Evolutionary conservation across 495 filamentous ascomycete genomes (phyloP), one percentile per base, ranked within the genome.

Genomic region (Clohesyomyces aquaticus): DNA sequence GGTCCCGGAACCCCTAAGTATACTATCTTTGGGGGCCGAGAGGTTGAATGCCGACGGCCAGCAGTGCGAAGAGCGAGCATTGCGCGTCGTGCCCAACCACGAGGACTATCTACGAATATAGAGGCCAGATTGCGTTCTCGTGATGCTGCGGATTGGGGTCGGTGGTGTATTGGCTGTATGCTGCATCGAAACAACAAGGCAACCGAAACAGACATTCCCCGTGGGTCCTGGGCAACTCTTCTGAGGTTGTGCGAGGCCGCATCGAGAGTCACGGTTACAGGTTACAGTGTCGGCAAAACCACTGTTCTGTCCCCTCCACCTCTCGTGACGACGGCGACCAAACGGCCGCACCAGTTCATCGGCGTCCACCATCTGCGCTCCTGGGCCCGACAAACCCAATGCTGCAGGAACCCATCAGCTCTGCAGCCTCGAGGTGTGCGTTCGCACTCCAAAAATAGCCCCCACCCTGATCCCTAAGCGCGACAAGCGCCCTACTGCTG

Each of bases 331-430:
- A 14, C 35, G 16, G 27, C 45, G 12, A 9, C 47, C n/a, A 4
- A 26, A 52, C 48, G 48, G 12, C 26, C 3, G 18, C 18, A 9
- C 54, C 54, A 21, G 25, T 35, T 56, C 19, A 35, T 26, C 38
- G 32, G 54, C 12, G 22, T 12, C 25, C 49, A 28, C 18, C 32
- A 38, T 35, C 41, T 45, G 50, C 21, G 18, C 9, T 6, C 35
- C 26, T 2, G 25, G 55, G 32, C 61, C 61, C 61, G 61, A 65
- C 53, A 43, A 51, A 51, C 22, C 47, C 22, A 32, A 38, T 21
- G 50, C 48, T 67, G 65, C 58, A 67, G 59, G 65, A 67, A 67
- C 58, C 45, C 54, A 56, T 51, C 50, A 50, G 51, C 45, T 22
- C 56, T 46, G 49, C 57, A 50, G 32, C 51, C 22, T 28, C 2